A percentile compares a stretch with the other conserved stretches of the same genome.
These are phyloP conservation scores for Saraca asoca DNA, from an alignment of 331 rosid species.

Conservation along the genomic window DNA sequence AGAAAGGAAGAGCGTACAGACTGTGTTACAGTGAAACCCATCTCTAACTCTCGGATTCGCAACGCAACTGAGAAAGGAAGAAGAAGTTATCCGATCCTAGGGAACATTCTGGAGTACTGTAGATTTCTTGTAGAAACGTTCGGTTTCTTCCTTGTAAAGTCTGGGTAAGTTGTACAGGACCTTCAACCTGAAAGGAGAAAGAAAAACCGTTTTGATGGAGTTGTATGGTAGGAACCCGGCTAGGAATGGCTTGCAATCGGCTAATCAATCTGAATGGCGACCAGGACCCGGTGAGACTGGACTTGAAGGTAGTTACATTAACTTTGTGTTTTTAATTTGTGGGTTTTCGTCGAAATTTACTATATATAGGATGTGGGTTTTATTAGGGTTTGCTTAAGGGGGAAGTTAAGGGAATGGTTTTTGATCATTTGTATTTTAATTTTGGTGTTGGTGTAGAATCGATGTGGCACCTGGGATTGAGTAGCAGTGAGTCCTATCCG, in stretches of 20 bases:
- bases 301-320: slow-evolving; percentile 53
- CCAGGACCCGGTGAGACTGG: slow-evolving; percentile 51
- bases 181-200: neutral
- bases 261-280: slow-evolving; percentile 65
- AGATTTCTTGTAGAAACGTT: slow-evolving; percentile 16
- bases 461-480: slow-evolving; percentile 74
- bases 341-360: neutral
- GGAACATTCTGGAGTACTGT: slow-evolving; percentile 35
- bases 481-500: slow-evolving; percentile 65
- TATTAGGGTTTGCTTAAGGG: slow-evolving; percentile 51
- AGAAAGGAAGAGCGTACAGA: slow-evolving; percentile 10
- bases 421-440: slow-evolving; percentile 26
- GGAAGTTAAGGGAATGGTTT: slow-evolving; percentile 37
- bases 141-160: neutral
- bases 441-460: slow-evolving; percentile 52
- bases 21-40: slow-evolving; percentile 43
- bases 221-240: slow-evolving; percentile 66
- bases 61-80: slow-evolving; percentile 10
- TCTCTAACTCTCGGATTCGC: slow-evolving; percentile 33
- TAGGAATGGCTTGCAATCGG: slow-evolving; percentile 64
- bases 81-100: slow-evolving; percentile 45
- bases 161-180: slow-evolving; percentile 25
- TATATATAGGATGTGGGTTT: neutral
- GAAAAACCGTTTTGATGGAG: slow-evolving; percentile 47
- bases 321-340: neutral